A percentile compares a stretch with the other conserved stretches of the same genome.
These are phyloP conservation scores for Aspergillus indologenus DNA, from an alignment of 495 filamentous ascomycete genomes.

Conservation along the genomic window DNA sequence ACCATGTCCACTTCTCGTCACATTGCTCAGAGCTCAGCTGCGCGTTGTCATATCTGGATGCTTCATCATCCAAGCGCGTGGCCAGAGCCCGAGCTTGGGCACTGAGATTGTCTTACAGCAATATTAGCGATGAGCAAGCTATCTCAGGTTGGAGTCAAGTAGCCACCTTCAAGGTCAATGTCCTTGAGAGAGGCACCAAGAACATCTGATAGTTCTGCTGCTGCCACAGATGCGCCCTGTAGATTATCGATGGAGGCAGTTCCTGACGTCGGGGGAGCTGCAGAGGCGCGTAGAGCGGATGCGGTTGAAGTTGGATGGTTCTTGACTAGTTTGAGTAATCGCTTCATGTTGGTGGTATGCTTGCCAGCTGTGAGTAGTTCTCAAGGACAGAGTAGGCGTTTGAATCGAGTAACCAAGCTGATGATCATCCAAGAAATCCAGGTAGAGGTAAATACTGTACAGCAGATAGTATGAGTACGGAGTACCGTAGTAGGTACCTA, in stretches of 20 bases:
- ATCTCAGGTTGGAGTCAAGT: neutral
- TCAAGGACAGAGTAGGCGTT: no score
- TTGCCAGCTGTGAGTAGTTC: neutral
- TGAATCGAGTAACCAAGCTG: no score
- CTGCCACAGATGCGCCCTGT: constrained; percentile 7
- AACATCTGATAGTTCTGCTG: constrained; percentile 8
- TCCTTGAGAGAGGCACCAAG: constrained; percentile 6
- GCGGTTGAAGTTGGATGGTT: constrained; percentile 2
- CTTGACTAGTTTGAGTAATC: constrained; percentile 5
- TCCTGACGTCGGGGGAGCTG: constrained; percentile 5
- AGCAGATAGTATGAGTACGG: no score
- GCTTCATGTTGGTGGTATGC: neutral
- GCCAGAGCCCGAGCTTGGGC: constrained; percentile 1
- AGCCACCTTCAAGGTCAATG: constrained; percentile 9
- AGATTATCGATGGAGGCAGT: constrained; percentile 6
- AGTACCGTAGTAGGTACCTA: no score
- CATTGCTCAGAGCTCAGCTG: constrained; percentile 6
- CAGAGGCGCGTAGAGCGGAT: constrained; percentile 3
- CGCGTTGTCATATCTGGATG: constrained; percentile 7
- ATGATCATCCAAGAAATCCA: no score
- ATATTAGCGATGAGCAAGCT: neutral
- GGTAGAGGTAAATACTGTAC: no score
- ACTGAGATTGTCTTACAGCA: neutral
- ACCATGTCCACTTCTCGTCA: constrained; percentile 6
- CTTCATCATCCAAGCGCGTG: constrained; percentile 6